Percentiles rank a stretch among this genome's conserved stretches.
phyloP scores from a whole-genome alignment of 495 filamentous ascomycete genomes.

The Hypoxylon rickii region DNA sequence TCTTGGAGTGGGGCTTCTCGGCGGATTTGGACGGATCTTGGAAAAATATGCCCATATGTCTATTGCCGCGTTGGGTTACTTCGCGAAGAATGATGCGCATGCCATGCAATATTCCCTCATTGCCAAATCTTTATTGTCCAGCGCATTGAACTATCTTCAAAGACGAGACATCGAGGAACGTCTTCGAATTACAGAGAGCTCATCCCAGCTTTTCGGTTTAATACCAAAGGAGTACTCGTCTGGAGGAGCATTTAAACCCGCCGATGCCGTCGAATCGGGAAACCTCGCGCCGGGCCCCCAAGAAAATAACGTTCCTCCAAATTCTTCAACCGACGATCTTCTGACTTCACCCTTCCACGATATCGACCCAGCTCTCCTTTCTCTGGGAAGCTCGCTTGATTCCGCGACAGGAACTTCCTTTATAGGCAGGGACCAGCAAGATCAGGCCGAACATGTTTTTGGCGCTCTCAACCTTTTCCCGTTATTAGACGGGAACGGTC shows the following conservation, averaged over 20 bases:
- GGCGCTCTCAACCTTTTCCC: conserved; percentile 50
- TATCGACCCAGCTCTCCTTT: conserved; percentile 34
- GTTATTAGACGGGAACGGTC: conserved; percentile 48
- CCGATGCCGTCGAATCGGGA: background rate
- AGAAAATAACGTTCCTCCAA: background rate
- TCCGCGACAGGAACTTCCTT: conserved; percentile 9
- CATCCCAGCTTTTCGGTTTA: conserved; percentile 49
- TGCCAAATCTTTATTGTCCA: conserved; percentile 48
- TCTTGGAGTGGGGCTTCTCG: conserved; percentile 49
- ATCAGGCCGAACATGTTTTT: conserved; percentile 44
- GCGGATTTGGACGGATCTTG: conserved; percentile 50
- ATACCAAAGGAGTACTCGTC: conserved; percentile 32
- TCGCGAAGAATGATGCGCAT: conserved; percentile 46
- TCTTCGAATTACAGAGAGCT: conserved; percentile 45
- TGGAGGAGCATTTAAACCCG: background rate
- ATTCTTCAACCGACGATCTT: background rate
- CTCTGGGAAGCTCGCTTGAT: conserved; percentile 26
- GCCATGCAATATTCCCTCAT: conserved; percentile 52
- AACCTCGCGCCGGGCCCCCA: background rate
- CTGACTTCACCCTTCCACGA: conserved; percentile 29
- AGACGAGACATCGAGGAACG: conserved; percentile 46
- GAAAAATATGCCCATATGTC: conserved; percentile 48
- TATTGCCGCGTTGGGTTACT: conserved; percentile 49
- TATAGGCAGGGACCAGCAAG: conserved; percentile 28
- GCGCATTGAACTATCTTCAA: conserved; percentile 45